Base-by-base conservation (phyloP, 1,284 basidiomycete genomes). In the Retiboletus flavoniger region DNA sequence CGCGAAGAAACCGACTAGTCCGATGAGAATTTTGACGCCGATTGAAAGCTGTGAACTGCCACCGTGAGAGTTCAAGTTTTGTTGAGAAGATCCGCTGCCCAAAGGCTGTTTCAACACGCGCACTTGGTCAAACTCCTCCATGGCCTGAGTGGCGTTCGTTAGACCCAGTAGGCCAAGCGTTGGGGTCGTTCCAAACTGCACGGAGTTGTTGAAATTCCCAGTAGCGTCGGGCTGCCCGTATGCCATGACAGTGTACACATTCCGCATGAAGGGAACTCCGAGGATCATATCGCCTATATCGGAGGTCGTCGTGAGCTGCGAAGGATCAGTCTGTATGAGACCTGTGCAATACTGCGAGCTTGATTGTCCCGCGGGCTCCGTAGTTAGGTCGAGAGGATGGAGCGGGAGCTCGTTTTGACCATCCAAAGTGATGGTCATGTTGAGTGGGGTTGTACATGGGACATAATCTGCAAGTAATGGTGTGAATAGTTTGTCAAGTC, bases 261-360 rank as follows among this genome's bases (percentile, higher is more conserved):
- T 89, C 10, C 87, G 78, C 61, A 91, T 73, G 66, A 90, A 91
- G 0, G 88, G 84, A 0, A 89, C 84, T 28, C 88, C 89, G 41
- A 89, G 81, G 51, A 87, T 76, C 71, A 89, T 82, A 65, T 89
- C 87, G 0, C 79, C 80, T 28, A 81, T 70, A 11, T 56, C 61
- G 3, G 74, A 64, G 7, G 59, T 57, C 8, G 63, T 60, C 2
- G 66, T 62, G 41, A 86, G 75, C 8, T 67, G 58, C 7, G 63
- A 59, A 43, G 80, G 75, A 19, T 73, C 77, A 17, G 80, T 68
- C 64, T 89, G 87, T 58, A 90, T 85, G 43, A 87, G 70, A 11
- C 87, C 87, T 3, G 80, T 69, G 71, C 88, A 91, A 60, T 67
- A 78, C 9, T 73, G 66, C 9, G 78, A 72, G 17, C 68, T 66